Evolutionary conservation across 768 basidiomycete genomes (phyloP).

Genomic region (Suillus tomentosus): DNA sequence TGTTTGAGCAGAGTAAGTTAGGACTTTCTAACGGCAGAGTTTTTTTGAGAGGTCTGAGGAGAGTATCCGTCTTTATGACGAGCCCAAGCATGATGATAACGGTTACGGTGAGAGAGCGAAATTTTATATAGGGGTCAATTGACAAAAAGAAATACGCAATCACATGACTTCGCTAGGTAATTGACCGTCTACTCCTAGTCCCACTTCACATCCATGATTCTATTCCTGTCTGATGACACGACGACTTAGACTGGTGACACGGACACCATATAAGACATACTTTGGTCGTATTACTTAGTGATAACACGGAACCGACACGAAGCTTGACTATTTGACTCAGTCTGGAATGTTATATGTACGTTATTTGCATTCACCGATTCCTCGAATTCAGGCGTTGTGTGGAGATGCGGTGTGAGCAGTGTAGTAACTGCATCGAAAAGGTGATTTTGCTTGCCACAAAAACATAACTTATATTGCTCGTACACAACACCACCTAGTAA

Average conservation of each 20-base stretch:
- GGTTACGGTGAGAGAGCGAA: not conserved
- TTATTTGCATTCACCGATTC: too few species aligned
- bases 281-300: too few species aligned
- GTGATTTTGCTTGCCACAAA: not conserved
- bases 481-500: too few species aligned
- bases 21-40: not conserved
- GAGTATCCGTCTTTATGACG: not conserved
- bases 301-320: too few species aligned
- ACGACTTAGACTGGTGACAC: not conserved
- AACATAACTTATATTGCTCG: not conserved
- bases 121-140: constrained; percentile 7
- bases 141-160: not conserved
- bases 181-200: too few species aligned
- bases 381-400: not conserved
- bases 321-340: not conserved
- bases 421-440: not conserved
- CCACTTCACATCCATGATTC: not conserved
- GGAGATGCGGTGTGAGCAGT: not conserved
- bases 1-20: not conserved
- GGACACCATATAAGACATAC: too few species aligned
- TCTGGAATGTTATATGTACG: too few species aligned
- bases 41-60: not conserved
- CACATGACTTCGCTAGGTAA: not conserved
- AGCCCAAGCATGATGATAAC: constrained; percentile 2
- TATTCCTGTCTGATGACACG: not conserved